Percentiles rank a stretch among this genome's conserved stretches.
Conservation (phyloP, 2,329 filamentous ascomycete species). For the Zymoseptoria pseudotritici region DNA sequence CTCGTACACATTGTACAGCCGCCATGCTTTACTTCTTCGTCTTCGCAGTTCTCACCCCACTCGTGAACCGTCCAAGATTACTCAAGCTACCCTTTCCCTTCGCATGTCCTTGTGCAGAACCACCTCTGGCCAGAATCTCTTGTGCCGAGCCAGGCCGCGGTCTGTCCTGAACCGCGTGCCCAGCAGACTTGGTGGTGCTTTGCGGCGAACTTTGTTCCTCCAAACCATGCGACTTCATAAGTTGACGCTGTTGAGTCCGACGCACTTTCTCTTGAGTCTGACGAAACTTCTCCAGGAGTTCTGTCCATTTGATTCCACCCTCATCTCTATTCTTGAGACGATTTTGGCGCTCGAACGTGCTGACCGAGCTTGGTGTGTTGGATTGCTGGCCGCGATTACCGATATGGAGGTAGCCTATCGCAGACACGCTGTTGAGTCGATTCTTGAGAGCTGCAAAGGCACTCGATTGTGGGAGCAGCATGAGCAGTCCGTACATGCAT, state of each 20-base stretch:
- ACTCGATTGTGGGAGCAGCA: conserved; percentile 96
- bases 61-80: conserved; percentile 39
- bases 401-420: conserved; percentile 89
- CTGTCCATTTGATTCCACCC: conserved; percentile 69
- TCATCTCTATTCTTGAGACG: conserved; percentile 69
- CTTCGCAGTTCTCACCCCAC: conserved; percentile 33
- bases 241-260: conserved; percentile 49
- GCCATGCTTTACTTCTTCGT: conserved; percentile 19
- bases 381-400: conserved; percentile 27
- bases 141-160: background rate
- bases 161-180: background rate
- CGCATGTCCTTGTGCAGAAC: conserved; percentile 12
- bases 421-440: conserved; percentile 90
- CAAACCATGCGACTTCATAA: conserved; percentile 19
- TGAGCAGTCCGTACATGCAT: conserved; percentile 90
- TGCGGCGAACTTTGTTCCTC: conserved; percentile 15
- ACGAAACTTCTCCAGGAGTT: conserved; percentile 91
- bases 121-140: background rate
- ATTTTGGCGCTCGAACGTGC: conserved; percentile 50
- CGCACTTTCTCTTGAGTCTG: conserved; percentile 80
- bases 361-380: conserved; percentile 29
- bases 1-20: background rate
- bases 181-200: background rate
- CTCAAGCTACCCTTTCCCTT: conserved; percentile 36
- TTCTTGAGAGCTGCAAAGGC: conserved; percentile 97